A percentile compares a stretch with the other conserved stretches of the same genome.
Conservation (phyloP, 1,139 yeast species). For the Scheffersomyces lignicola region DNA sequence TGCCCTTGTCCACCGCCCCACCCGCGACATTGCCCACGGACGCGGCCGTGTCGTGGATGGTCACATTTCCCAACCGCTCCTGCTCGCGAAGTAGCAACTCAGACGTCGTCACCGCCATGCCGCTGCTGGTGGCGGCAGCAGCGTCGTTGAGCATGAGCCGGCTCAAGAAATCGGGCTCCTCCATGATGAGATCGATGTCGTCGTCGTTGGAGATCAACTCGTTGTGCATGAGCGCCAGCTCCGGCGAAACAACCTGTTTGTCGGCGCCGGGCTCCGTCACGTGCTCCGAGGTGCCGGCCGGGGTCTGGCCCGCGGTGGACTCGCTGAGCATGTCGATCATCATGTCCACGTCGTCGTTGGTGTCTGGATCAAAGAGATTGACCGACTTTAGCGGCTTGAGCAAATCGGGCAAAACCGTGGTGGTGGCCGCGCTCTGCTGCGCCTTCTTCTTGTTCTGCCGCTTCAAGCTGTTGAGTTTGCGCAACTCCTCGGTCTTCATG, state of each 20-base stretch:
- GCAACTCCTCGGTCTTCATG: slow-evolving; percentile 18
- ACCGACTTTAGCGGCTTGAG: slow-evolving; percentile 22
- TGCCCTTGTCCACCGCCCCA: slow-evolving; percentile 3
- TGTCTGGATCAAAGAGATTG: slow-evolving; percentile 17
- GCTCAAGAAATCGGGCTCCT: slow-evolving; percentile 17
- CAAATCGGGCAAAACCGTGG: slow-evolving; percentile 26
- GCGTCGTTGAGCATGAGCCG: slow-evolving; percentile 13
- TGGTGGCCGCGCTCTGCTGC: no score
- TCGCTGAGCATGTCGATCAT: background rate
- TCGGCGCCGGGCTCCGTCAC: no score
- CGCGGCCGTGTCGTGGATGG: slow-evolving; percentile 8
- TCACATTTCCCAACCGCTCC: slow-evolving; percentile 14
- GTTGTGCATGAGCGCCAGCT: background rate
- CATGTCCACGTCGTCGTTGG: slow-evolving; percentile 11
- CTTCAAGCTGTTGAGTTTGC: slow-evolving; percentile 12
- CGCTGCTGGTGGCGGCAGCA: slow-evolving; percentile 5
- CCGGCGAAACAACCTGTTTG: no score
- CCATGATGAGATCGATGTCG: slow-evolving; percentile 15
- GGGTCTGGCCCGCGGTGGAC: no score
- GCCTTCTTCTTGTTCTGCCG: slow-evolving; percentile 8
- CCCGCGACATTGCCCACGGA: background rate
- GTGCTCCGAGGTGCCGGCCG: no score
- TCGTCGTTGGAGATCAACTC: slow-evolving; percentile 7
- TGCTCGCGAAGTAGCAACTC: slow-evolving; percentile 9
- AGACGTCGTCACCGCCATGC: background rate